phyloP scores from a whole-genome alignment of 2,329 filamentous ascomycete genomes.

The Aspergillus versicolor region DNA sequence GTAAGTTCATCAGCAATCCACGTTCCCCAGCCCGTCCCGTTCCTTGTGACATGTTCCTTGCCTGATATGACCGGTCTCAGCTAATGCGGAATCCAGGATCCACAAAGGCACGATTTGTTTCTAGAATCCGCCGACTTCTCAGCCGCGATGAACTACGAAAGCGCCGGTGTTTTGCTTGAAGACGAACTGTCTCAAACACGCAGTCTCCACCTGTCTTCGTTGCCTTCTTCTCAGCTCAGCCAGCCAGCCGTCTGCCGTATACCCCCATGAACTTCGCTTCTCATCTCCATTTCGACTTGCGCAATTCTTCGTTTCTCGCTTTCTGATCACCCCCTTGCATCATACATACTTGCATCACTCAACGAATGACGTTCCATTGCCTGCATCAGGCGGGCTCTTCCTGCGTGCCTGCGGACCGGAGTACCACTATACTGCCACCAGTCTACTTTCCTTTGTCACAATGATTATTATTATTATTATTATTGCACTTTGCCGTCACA shows the following conservation, averaged over 20 bases:
- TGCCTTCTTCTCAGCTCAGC: neutral
- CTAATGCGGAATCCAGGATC: conserved; percentile 24
- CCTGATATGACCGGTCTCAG: conserved; percentile 14
- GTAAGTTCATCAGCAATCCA: conserved; percentile 19
- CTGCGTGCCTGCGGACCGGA: neutral
- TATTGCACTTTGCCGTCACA: neutral
- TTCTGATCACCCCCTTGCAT: neutral
- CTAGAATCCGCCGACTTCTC: conserved; percentile 32
- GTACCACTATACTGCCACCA: neutral
- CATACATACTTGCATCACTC: neutral
- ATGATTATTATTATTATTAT: neutral
- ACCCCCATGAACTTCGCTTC: conserved; percentile 5
- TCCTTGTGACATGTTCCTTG: neutral
- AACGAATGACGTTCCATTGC: conserved; percentile 12
- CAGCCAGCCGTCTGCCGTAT: neutral
- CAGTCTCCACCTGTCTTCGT: neutral
- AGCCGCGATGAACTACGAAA: conserved; percentile 31
- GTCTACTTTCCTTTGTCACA: neutral
- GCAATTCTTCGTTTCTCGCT: neutral
- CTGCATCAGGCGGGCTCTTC: neutral
- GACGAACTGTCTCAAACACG: neutral
- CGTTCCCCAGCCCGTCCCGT: neutral
- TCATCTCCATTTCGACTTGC: conserved; percentile 8
- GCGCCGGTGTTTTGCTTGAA: conserved; percentile 22
- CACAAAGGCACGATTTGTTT: conserved; percentile 29